Percentiles rank a stretch among this genome's conserved stretches.
phyloP scores from a whole-genome alignment of 2,329 filamentous ascomycete genomes.

The Chaetoscypha palmicola region DNA sequence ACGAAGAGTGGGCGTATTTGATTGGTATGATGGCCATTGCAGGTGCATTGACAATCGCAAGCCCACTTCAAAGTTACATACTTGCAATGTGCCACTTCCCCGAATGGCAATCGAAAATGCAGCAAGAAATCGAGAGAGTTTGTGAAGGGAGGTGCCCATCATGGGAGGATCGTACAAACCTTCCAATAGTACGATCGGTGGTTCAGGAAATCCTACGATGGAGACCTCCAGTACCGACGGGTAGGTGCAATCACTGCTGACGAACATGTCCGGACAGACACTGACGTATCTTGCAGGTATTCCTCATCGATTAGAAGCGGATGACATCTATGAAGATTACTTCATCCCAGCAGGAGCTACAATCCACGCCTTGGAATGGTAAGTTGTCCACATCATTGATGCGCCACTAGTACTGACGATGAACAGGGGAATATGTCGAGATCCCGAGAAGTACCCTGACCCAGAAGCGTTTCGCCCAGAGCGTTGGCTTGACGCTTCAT shows the following conservation, averaged over 20 bases:
- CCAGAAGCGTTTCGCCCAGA: conserved; percentile 57
- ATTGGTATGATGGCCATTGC: conserved; percentile 43
- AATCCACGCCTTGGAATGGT: conserved; percentile 46
- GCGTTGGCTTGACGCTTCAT: conserved; percentile 54
- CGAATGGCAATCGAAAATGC: conserved; percentile 37
- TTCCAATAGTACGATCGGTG: conserved; percentile 36
- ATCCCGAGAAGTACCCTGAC: conserved; percentile 53
- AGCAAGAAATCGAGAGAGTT: conserved; percentile 36
- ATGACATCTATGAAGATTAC: conserved; percentile 39
- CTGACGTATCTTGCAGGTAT: no score
- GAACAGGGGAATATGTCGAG: conserved; percentile 48
- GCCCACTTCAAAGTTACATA: conserved; percentile 34
- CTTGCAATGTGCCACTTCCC: conserved; percentile 34
- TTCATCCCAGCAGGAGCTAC: conserved; percentile 38
- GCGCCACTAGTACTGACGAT: neutral
- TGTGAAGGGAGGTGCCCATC: conserved; percentile 35
- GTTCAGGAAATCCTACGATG: conserved; percentile 36
- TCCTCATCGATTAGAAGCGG: conserved; percentile 34
- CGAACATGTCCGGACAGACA: no score
- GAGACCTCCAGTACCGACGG: conserved; percentile 47
- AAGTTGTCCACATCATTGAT: conserved; percentile 12
- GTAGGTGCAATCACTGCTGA: conserved; percentile 31
- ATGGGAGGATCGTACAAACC: conserved; percentile 32
- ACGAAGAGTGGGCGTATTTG: conserved; percentile 37
- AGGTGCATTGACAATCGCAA: conserved; percentile 35